A percentile compares a stretch with the other conserved stretches of the same genome.
These are phyloP conservation scores for Saitozyma podzolica DNA, from an alignment of 768 basidiomycete species.

Conservation along the genomic window DNA sequence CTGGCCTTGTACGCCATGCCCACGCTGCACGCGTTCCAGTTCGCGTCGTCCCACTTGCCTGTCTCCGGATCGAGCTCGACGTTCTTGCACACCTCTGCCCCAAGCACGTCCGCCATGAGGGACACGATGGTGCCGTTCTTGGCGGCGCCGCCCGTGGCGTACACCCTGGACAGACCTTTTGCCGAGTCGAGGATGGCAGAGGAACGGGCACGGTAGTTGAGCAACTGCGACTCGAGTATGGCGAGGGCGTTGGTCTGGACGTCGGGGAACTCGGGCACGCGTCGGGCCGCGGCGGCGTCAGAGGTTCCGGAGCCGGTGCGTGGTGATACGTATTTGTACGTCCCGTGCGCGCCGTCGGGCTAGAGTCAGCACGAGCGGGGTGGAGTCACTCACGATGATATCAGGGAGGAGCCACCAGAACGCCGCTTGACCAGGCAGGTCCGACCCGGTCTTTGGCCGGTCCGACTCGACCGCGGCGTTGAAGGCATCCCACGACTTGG, in stretches of 20 bases:
- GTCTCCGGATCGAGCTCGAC: constrained; percentile 28
- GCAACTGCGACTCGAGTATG: constrained; percentile 79
- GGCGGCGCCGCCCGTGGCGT: constrained; percentile 77
- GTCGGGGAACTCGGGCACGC: constrained; percentile 32
- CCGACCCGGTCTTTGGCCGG: constrained; percentile 17
- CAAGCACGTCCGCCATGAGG: constrained; percentile 75
- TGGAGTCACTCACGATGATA: constrained; percentile 61
- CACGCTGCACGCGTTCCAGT: constrained; percentile 46
- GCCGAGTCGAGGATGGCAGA: constrained; percentile 57
- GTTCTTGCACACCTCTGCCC: constrained; percentile 65
- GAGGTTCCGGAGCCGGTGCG: constrained; percentile 13
- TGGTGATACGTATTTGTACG: constrained; percentile 54
- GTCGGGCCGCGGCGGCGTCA: constrained; percentile 17
- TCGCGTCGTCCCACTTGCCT: constrained; percentile 25
- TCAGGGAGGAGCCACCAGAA: constrained; percentile 83
- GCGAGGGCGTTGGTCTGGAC: constrained; percentile 62
- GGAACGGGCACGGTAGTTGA: constrained; percentile 74
- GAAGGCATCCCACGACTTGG: constrained; percentile 67
- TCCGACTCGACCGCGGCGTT: constrained; percentile 60
- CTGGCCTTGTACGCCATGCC: constrained; percentile 45
- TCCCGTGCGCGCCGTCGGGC: constrained; percentile 72
- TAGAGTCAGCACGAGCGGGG: constrained; percentile 9
- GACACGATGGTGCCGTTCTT: constrained; percentile 72
- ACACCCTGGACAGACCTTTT: constrained; percentile 61
- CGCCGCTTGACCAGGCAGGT: constrained; percentile 56